phyloP scores from a whole-genome alignment of 192 early-diverging fungal species.

The Podila epigama region DNA sequence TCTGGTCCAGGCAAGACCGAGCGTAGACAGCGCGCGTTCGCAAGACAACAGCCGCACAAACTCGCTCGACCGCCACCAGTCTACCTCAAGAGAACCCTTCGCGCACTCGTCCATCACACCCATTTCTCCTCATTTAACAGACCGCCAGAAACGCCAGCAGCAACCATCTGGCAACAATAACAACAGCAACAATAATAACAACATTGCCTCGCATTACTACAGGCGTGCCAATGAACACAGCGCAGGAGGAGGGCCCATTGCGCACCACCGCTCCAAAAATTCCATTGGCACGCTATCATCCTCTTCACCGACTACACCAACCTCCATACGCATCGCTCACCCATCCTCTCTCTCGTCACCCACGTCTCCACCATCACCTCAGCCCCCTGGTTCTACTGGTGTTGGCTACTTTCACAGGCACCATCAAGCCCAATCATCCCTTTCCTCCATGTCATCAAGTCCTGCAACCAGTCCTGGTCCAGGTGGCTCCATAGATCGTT shows the following conservation, averaged over 20 bases:
- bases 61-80: slow-evolving; percentile 11
- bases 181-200: too few species aligned
- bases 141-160: slow-evolving; percentile 23
- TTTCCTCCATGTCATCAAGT: not conserved
- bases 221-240: slow-evolving; percentile 22
- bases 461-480: not conserved
- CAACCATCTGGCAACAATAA: too few species aligned
- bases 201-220: slow-evolving; percentile 33
- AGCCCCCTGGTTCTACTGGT: not conserved
- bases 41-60: not conserved
- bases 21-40: too few species aligned
- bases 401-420: not conserved
- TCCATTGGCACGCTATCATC: not conserved
- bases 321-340: not conserved
- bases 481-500: not conserved
- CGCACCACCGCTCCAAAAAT: not conserved
- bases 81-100: not conserved
- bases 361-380: not conserved
- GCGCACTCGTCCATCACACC: not conserved
- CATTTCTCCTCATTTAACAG: slow-evolving; percentile 14
- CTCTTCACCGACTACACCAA: not conserved
- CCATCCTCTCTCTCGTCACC: not conserved
- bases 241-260: not conserved
- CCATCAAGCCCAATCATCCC: not conserved
- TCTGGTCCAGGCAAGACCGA: not conserved